Evolutionary conservation across 495 filamentous ascomycete species (phyloP).

Genomic region (Penicillium manginii): DNA sequence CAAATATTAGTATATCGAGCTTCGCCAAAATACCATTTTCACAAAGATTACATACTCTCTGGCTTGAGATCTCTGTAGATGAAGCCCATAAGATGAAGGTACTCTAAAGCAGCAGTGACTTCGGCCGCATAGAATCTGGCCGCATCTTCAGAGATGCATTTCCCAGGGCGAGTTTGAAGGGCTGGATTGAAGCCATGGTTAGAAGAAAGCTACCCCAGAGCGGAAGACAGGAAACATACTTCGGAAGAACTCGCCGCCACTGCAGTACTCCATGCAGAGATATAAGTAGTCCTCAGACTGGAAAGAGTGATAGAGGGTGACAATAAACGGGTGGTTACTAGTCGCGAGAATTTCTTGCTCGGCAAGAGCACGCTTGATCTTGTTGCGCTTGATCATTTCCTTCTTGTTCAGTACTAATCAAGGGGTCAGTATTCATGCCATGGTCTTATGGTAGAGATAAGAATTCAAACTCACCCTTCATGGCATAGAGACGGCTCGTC

Average conservation of each 20-base stretch:
- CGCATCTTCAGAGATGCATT: constrained; percentile 95
- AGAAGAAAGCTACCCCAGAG: neutral
- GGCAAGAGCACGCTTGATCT: constrained; percentile 97
- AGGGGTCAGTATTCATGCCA: constrained; percentile 15
- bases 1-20: constrained; percentile 4
- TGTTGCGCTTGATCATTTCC: constrained; percentile 99
- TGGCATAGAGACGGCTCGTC: constrained; percentile 90
- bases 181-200: constrained; percentile 49
- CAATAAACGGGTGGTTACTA: constrained; percentile 98
- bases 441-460: neutral
- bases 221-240: constrained; percentile 43
- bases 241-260: constrained; percentile 96
- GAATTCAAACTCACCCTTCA: constrained; percentile 76
- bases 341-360: constrained; percentile 98
- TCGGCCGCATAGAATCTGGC: constrained; percentile 97
- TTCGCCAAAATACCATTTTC: neutral
- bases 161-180: constrained; percentile 93
- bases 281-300: constrained; percentile 98
- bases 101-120: constrained; percentile 96
- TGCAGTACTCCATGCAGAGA: constrained; percentile 99
- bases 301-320: constrained; percentile 97
- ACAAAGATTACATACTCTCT: constrained; percentile 71
- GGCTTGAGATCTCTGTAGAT: constrained; percentile 98
- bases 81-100: constrained; percentile 98
- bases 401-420: constrained; percentile 93